Conservation (phyloP, 2,329 filamentous ascomycete genomes). For the Thermothelomyces thermophilus region DNA sequence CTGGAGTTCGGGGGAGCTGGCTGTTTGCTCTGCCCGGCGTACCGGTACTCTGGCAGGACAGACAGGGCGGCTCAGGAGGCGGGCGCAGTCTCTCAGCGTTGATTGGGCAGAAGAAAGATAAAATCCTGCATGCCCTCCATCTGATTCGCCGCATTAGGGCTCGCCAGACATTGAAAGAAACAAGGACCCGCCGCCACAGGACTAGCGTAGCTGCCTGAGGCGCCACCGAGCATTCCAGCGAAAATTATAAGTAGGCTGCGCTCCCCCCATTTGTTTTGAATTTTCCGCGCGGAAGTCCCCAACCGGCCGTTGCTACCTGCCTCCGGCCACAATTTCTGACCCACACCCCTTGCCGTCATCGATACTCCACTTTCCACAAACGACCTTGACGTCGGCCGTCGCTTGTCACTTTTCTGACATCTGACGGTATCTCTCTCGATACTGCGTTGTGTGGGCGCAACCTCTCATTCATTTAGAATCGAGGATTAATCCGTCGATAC, state of each 20-base stretch:
- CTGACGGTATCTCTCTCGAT: slow-evolving; percentile 14
- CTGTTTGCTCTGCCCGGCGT: slow-evolving; percentile 15
- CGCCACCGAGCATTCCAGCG: slow-evolving; percentile 19
- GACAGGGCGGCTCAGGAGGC: slow-evolving; percentile 16
- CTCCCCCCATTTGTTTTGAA: slow-evolving; percentile 45
- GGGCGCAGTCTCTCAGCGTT: slow-evolving; percentile 16
- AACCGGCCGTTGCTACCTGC: slow-evolving; percentile 47
- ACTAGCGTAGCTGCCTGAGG: slow-evolving; percentile 39
- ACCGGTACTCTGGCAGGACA: slow-evolving; percentile 19
- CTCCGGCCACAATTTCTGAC: slow-evolving; percentile 39
- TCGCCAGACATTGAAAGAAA: slow-evolving; percentile 34
- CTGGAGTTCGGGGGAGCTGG: slow-evolving; percentile 2
- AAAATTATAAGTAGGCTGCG: slow-evolving; percentile 53
- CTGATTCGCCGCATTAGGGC: slow-evolving; percentile 37
- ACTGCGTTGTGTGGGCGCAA: slow-evolving; percentile 27
- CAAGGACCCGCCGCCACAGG: slow-evolving; percentile 38
- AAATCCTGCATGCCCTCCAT: slow-evolving; percentile 28
- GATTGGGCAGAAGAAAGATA: slow-evolving; percentile 34
- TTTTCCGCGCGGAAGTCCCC: slow-evolving; percentile 46
- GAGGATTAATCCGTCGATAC: slow-evolving; percentile 24
- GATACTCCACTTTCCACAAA: slow-evolving; percentile 24
- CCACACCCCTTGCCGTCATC: slow-evolving; percentile 26
- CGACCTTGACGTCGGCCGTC: slow-evolving; percentile 20
- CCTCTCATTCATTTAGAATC: slow-evolving; percentile 27
- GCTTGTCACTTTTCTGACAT: slow-evolving; percentile 19